Evolutionary conservation across 441 rosid species (phyloP), one percentile per base, ranked within the genome.

Genomic region (Flueggea neowawraea): DNA sequence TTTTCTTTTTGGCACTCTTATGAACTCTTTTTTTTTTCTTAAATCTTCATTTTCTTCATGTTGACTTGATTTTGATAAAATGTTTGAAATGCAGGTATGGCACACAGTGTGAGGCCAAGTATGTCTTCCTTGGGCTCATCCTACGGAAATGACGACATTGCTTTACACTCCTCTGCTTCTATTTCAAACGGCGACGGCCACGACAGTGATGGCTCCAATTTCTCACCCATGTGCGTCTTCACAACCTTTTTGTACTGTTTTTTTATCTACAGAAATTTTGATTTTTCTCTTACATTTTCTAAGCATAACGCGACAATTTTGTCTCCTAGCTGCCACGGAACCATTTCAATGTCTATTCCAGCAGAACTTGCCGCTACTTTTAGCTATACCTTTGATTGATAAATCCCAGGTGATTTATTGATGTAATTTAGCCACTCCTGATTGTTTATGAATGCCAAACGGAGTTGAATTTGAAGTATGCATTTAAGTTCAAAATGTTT

Each of bases 361-460:
- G 78, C 91, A 0, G 97, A 95, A 63, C 97, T 95, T 77, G 95
- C 99, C 57, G 87, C 88, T 50, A 97, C 93, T n/a, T n/a, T n/a
- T n/a, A n/a, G n/a, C n/a, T 54, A 82, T 95, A 68, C 96, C 99
- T 45, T 87, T 95, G 80, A 82, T 91, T 57, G 97, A 91, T 70
- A 87, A 89, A 47, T 95, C 91, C 69, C 97, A 95, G 96, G 96
- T 86, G 53, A 56, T 57, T 12, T 41, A 63, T 6, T 31, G 31
- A 15, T 50, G 31, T 64, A 53, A 31, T 60, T 66, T 4, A 31
- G 31, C 44, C 47, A 48, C 55, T 53, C 22, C 10, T 5, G 51
- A 13, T 16, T 6, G 41, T n/a, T 2, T 55, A 17, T 41, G 32
- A 17, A 22, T 36, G 28, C 57, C 13, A 13, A 16, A n/a, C 8